phyloP scores from a whole-genome alignment of 768 basidiomycete genomes.

The Daedaleopsis sinensis region DNA sequence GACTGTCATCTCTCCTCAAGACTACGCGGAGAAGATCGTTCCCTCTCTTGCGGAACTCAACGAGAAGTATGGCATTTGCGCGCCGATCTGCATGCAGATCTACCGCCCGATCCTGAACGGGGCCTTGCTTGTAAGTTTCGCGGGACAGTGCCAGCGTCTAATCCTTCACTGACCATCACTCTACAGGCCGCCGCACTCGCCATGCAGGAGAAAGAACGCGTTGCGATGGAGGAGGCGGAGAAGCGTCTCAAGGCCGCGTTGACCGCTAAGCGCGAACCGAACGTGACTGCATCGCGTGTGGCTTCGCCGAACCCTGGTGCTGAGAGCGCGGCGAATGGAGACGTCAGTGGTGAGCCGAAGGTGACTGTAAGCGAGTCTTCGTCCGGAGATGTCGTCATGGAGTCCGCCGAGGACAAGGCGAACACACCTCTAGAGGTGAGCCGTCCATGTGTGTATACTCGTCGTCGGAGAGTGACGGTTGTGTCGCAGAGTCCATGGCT shows the following conservation, averaged over 20 bases:
- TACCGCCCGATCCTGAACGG: constrained; percentile 79
- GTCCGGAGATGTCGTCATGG: constrained; percentile 20
- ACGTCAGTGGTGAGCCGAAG: constrained; percentile 30
- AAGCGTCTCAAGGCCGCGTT: constrained; percentile 81
- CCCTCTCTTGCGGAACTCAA: constrained; percentile 78
- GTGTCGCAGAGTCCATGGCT: constrained; percentile 74
- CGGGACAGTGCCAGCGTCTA: neutral
- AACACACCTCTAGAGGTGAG: constrained; percentile 11
- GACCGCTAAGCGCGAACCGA: constrained; percentile 76
- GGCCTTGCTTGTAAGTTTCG: constrained; percentile 54
- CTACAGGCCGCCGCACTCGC: constrained; percentile 60
- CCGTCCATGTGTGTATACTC: neutral
- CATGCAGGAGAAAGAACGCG: constrained; percentile 67
- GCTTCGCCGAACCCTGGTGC: constrained; percentile 56
- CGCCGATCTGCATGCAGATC: constrained; percentile 93
- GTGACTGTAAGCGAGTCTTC: constrained; percentile 25
- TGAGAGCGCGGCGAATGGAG: constrained; percentile 22
- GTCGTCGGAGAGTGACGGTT: neutral
- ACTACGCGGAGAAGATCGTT: constrained; percentile 74
- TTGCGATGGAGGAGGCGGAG: constrained; percentile 76
- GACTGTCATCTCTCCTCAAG: constrained; percentile 63
- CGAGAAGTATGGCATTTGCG: constrained; percentile 75
- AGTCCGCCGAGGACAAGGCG: constrained; percentile 1
- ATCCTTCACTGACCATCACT: neutral
- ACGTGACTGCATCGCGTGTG: constrained; percentile 53